Percentiles rank a stretch among this genome's conserved stretches.
Evolutionary conservation across 495 filamentous ascomycete species (phyloP).

Genomic region (Podospora australis): DNA sequence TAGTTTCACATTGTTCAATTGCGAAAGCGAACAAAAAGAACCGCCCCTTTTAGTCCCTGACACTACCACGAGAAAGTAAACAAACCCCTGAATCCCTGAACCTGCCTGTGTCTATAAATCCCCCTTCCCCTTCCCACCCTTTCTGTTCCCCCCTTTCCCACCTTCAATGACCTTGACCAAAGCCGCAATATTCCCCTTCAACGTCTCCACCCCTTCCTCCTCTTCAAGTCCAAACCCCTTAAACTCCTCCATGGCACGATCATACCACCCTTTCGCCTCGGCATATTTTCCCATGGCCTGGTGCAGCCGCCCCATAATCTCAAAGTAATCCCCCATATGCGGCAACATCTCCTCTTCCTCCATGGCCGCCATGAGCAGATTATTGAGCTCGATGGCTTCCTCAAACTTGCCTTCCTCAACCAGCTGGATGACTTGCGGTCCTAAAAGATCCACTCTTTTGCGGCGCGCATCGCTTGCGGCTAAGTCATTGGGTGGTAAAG

Average conservation of each 20-base stretch:
- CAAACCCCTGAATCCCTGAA: no score
- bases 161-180: no score
- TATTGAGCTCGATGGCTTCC: conserved; percentile 17
- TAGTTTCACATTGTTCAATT: no score
- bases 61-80: no score
- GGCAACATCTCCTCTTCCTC: conserved; percentile 27
- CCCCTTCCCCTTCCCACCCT: no score
- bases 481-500: conserved; percentile 15
- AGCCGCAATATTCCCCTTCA: neutral
- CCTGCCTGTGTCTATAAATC: no score
- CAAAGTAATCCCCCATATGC: conserved; percentile 28
- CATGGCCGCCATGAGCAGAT: conserved; percentile 19
- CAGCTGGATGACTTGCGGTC: conserved; percentile 17
- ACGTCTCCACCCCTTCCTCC: neutral
- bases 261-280: conserved; percentile 20
- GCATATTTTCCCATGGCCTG: conserved; percentile 15
- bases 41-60: no score
- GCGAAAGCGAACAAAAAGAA: no score
- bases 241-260: conserved; percentile 20
- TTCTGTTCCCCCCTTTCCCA: no score
- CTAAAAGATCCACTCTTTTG: conserved; percentile 16
- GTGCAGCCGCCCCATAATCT: conserved; percentile 25
- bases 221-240: conserved; percentile 13
- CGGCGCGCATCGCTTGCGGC: conserved; percentile 25
- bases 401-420: conserved; percentile 15